phyloP scores from a whole-genome alignment of 139 green algal genomes.

The Diplosphaera chodatii region DNA sequence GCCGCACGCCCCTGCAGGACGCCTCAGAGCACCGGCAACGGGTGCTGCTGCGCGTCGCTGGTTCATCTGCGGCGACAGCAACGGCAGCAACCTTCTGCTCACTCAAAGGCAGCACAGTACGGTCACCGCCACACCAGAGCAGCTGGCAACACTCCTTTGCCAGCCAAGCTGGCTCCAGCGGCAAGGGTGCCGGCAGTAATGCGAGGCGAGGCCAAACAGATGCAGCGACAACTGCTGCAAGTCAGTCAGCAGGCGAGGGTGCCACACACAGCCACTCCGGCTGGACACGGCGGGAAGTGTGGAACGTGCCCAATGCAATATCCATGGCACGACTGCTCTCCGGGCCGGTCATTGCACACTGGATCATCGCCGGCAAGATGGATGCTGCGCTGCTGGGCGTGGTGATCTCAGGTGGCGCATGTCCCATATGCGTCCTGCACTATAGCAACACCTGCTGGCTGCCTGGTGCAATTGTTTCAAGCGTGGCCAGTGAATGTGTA shows the following conservation, averaged over 20 bases:
- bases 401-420: not conserved
- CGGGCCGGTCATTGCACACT: conserved; percentile 34
- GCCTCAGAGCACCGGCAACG: no score
- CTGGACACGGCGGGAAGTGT: conserved; percentile 33
- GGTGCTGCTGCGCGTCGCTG: no score
- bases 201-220: not conserved
- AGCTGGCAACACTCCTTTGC: not conserved
- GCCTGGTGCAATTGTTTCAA: no score
- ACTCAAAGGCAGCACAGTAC: not conserved
- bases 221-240: not conserved
- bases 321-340: conserved; percentile 42
- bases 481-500: no score
- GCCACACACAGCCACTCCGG: conserved; percentile 2
- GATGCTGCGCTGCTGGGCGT: not conserved
- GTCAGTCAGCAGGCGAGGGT: not conserved
- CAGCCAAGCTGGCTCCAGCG: not conserved
- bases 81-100: not conserved
- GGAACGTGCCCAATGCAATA: conserved; percentile 44
- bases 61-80: no score
- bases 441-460: no score
- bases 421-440: no score
- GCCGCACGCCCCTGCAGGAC: no score
- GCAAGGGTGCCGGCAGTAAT: not conserved
- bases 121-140: no score
- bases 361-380: conserved; percentile 32